Evolutionary conservation across 2,329 filamentous ascomycete genomes (phyloP).

Genomic region (Aspergillus pseudoglaucus): DNA sequence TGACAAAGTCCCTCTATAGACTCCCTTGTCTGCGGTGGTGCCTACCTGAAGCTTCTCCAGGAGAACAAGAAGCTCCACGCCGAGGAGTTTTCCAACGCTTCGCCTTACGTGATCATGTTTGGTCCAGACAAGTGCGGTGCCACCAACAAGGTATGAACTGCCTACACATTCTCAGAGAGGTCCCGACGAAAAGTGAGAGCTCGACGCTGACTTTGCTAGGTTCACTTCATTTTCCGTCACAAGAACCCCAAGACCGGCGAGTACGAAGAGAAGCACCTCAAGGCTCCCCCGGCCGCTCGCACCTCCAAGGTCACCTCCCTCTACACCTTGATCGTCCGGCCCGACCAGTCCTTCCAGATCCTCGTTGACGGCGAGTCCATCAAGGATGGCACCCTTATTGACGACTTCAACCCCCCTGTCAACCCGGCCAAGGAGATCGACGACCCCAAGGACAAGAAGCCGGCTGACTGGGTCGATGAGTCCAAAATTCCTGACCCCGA

Average conservation of each 20-base stretch:
- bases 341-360: conserved; percentile 91
- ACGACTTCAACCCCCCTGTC: conserved; percentile 89
- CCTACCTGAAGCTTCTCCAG: conserved; percentile 97
- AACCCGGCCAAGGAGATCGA: conserved; percentile 95
- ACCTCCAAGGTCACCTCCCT: conserved; percentile 89
- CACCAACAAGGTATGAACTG: conserved; percentile 83
- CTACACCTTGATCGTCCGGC: conserved; percentile 93
- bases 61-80: conserved; percentile 95
- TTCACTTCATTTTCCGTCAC: conserved; percentile 98
- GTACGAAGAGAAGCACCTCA: conserved; percentile 99
- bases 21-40: conserved; percentile 93
- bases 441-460: conserved; percentile 88
- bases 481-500: conserved; percentile 85
- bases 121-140: conserved; percentile 98
- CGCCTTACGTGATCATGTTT: conserved; percentile 99
- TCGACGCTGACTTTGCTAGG: conserved; percentile 33
- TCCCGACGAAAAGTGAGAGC: not conserved
- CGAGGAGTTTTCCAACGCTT: conserved; percentile 96
- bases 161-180: not conserved
- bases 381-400: conserved; percentile 84
- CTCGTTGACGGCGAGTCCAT: conserved; percentile 83
- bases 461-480: conserved; percentile 91
- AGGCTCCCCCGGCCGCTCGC: conserved; percentile 72
- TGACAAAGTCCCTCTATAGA: conserved; percentile 48
- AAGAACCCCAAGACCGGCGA: conserved; percentile 99